phyloP scores from a whole-genome alignment of 306 rosid genomes.

The Cucurbita moschata region DNA sequence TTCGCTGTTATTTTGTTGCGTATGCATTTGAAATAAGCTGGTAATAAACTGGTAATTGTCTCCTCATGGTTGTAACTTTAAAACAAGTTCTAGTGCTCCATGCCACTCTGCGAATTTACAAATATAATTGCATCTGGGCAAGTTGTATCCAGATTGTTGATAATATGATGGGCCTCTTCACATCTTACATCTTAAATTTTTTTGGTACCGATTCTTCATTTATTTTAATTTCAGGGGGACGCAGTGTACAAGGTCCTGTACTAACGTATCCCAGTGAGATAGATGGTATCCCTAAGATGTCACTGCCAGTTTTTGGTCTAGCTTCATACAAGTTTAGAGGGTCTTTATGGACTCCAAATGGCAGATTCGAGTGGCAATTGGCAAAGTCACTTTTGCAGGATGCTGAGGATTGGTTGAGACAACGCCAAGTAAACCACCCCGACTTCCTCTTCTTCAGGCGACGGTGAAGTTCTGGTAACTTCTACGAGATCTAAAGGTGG shows the following conservation, averaged over 20 bases:
- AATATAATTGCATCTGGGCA: not conserved
- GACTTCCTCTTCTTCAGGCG: slow-evolving; percentile 80
- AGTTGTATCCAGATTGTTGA: not conserved
- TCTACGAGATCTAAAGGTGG: not conserved
- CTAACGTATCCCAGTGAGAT: slow-evolving; percentile 22
- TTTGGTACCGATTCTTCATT: not conserved
- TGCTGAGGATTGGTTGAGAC: slow-evolving; percentile 53
- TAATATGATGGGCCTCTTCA: not conserved
- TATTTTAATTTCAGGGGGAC: slow-evolving; percentile 33
- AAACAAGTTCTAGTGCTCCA: not conserved
- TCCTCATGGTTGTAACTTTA: not conserved
- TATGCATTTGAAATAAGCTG: not conserved
- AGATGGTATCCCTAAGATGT: slow-evolving; percentile 33
- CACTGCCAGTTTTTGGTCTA: slow-evolving; percentile 68
- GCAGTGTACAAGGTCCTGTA: slow-evolving; percentile 21
- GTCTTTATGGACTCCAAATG: slow-evolving; percentile 67
- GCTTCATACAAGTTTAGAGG: slow-evolving; percentile 89
- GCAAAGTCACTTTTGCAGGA: slow-evolving; percentile 40
- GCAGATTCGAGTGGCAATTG: slow-evolving; percentile 45
- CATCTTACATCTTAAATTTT: not conserved
- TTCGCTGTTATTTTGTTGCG: not conserved
- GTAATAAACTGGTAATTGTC: not conserved
- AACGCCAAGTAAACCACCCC: slow-evolving; percentile 59
- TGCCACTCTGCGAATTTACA: not conserved
- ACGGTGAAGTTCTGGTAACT: slow-evolving; percentile 7